Evolutionary conservation across 495 filamentous ascomycete species (phyloP).

Genomic region (Aspergillus ellipticus): DNA sequence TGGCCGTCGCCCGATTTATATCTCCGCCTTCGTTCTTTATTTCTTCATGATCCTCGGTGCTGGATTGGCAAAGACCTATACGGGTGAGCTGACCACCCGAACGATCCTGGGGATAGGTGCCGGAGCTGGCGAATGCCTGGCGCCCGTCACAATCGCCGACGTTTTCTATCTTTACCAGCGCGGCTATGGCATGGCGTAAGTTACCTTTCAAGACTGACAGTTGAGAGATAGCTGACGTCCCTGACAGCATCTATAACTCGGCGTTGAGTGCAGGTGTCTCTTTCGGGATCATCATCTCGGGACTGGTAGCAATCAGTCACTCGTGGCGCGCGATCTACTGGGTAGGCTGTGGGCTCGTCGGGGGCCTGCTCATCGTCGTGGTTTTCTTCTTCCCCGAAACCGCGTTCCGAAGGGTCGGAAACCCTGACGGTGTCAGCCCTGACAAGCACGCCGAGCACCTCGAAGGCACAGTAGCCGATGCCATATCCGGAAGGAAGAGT

Average conservation of each 20-base stretch:
- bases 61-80: slow-evolving; percentile 34
- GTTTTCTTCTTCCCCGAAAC: neutral
- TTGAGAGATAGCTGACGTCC: slow-evolving; percentile 43
- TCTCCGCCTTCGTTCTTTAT: slow-evolving; percentile 20
- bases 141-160: slow-evolving; percentile 50
- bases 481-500: neutral
- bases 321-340: neutral
- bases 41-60: slow-evolving; percentile 45
- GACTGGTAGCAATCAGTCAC: neutral
- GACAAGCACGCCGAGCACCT: neutral
- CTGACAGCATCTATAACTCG: slow-evolving; percentile 16
- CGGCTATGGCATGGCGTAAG: slow-evolving; percentile 41
- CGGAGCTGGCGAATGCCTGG: slow-evolving; percentile 49
- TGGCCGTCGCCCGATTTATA: slow-evolving; percentile 50
- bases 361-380: neutral
- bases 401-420: neutral
- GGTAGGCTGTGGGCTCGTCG: neutral
- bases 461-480: neutral
- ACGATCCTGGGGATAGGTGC: slow-evolving; percentile 45
- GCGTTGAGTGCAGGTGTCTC: neutral
- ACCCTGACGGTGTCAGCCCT: neutral
- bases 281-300: neutral
- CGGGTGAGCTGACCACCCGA: slow-evolving; percentile 38
- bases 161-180: slow-evolving; percentile 57
- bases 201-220: slow-evolving; percentile 42